phyloP scores from a whole-genome alignment of 2,329 filamentous ascomycete genomes.

The Aspergillus tamarii region DNA sequence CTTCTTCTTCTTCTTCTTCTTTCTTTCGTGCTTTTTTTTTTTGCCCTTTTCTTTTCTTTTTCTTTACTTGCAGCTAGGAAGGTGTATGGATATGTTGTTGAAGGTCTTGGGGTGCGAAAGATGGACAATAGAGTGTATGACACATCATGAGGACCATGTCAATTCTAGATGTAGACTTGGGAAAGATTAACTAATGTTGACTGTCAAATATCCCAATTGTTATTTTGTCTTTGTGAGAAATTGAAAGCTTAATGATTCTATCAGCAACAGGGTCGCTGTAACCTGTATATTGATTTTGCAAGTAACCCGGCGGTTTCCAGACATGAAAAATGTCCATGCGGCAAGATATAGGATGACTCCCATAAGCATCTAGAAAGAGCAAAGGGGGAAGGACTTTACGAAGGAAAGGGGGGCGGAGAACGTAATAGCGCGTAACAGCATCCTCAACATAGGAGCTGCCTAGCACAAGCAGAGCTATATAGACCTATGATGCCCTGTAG shows the following conservation, averaged over 20 bases:
- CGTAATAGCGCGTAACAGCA: too few species aligned
- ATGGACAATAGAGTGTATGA: slow-evolving; percentile 10
- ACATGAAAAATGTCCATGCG: too few species aligned
- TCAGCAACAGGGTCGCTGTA: not conserved
- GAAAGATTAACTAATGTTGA: not conserved
- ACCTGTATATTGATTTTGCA: not conserved
- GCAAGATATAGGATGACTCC: too few species aligned
- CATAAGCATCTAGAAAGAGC: too few species aligned
- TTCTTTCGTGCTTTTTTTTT: too few species aligned
- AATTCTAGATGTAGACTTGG: slow-evolving; percentile 6
- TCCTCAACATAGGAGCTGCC: too few species aligned
- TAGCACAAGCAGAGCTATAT: too few species aligned
- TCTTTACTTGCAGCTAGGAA: slow-evolving; percentile 9
- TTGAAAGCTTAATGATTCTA: not conserved
- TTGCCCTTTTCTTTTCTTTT: slow-evolving; percentile 11
- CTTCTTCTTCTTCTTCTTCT: too few species aligned
- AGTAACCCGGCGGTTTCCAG: too few species aligned
- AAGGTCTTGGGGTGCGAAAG: not conserved
- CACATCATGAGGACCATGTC: slow-evolving; percentile 10
- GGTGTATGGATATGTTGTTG: slow-evolving; percentile 13
- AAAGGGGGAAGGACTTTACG: too few species aligned
- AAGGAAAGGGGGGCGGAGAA: too few species aligned
- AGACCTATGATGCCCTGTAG: too few species aligned
- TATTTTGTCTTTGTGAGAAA: not conserved
- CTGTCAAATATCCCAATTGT: not conserved